A percentile compares a stretch with the other conserved stretches of the same genome.
Evolutionary conservation across 495 filamentous ascomycete species (phyloP).

Genomic region (Xylaria longipes): DNA sequence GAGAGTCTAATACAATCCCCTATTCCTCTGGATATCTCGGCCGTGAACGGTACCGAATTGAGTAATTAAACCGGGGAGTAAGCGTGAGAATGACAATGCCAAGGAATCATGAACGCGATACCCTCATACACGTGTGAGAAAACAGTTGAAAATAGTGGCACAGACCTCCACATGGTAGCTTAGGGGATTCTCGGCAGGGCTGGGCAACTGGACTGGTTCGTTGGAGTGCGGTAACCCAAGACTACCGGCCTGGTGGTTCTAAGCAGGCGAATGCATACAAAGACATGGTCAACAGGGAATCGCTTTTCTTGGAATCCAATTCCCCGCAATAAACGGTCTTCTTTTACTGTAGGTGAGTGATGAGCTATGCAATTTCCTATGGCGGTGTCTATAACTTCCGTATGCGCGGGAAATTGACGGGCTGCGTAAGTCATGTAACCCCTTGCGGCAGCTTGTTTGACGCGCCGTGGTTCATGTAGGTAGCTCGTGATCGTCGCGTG

Average conservation of each 20-base stretch:
- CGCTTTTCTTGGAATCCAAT: not conserved
- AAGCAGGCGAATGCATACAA: not conserved
- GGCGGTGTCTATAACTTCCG: not conserved
- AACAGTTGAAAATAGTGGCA: not conserved
- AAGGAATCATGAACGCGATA: not conserved
- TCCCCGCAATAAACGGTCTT: not conserved
- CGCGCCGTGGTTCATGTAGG: not conserved
- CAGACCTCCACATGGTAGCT: not conserved
- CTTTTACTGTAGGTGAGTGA: not conserved
- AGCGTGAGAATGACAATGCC: constrained; percentile 5
- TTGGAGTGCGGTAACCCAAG: not conserved
- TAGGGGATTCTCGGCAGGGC: not conserved
- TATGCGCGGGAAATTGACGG: not conserved
- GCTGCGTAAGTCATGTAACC: not conserved
- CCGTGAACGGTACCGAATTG: not conserved
- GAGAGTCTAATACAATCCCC: not conserved
- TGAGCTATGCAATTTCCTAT: not conserved
- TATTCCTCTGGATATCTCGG: constrained; percentile 9
- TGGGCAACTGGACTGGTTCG: not conserved
- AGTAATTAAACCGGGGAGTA: constrained; percentile 1
- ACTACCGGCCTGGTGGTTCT: constrained; percentile 1
- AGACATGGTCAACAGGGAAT: not conserved
- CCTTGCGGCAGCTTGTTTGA: not conserved
- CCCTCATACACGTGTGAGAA: not conserved
- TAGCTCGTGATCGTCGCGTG: constrained; percentile 7